Percentiles rank a stretch among this genome's conserved stretches.
These are phyloP conservation scores for Mycena filopes DNA, from an alignment of 768 basidiomycete genomes.

Conservation along the genomic window DNA sequence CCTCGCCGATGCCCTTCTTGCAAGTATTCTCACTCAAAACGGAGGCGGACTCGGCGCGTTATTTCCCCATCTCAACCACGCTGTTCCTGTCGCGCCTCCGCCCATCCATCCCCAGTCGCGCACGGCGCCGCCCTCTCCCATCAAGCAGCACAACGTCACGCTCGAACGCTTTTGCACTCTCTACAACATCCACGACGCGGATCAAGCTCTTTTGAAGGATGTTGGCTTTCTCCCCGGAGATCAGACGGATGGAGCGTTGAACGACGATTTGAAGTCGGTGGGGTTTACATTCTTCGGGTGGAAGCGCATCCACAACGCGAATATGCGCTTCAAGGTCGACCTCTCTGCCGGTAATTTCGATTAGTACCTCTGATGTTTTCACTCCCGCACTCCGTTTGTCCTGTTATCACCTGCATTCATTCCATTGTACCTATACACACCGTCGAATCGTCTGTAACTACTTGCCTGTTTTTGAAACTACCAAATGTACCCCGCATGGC, in stretches of 20 bases:
- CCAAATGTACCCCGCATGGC: conserved; percentile 6
- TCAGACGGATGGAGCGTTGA: not conserved
- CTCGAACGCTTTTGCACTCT: not conserved
- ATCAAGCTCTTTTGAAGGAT: not conserved
- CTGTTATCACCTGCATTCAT: not conserved
- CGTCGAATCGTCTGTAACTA: too few relatives aligned
- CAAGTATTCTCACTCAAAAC: not conserved
- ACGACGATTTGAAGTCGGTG: not conserved
- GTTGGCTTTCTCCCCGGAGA: not conserved
- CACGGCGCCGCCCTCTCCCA: too few relatives aligned
- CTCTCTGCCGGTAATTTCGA: not conserved
- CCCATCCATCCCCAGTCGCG: too few relatives aligned
- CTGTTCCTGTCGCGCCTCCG: too few relatives aligned
- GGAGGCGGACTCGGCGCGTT: too few relatives aligned
- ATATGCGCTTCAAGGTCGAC: not conserved
- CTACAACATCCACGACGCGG: not conserved
- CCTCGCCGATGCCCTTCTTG: not conserved
- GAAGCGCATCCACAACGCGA: not conserved
- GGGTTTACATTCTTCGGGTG: not conserved
- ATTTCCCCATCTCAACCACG: too few relatives aligned
- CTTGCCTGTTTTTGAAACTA: not conserved
- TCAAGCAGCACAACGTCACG: too few relatives aligned
- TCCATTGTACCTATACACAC: too few relatives aligned
- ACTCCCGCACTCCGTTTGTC: not conserved
- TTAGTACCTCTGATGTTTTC: not conserved